Conservation (phyloP, 1,284 basidiomycete genomes). For the Pterula multifida region DNA sequence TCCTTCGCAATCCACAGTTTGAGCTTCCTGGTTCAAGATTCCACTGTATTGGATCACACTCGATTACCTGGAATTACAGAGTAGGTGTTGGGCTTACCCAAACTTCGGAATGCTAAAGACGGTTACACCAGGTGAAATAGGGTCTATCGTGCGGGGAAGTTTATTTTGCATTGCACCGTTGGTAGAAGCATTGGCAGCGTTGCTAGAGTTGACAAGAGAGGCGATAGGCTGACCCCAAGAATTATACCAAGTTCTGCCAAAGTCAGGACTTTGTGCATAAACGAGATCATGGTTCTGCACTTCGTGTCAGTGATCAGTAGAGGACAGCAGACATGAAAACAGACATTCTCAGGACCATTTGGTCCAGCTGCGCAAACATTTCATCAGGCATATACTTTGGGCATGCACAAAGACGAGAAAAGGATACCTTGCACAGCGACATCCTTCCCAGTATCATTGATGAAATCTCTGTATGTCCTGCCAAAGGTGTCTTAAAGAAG, state of each 20-base stretch:
- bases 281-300: conserved; percentile 30
- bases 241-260: conserved; percentile 24
- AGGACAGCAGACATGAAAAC: conserved; percentile 6
- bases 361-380: conserved; percentile 18
- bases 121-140: conserved; percentile 25
- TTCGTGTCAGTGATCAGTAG: neutral
- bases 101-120: conserved; percentile 30
- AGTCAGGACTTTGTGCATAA: conserved; percentile 23
- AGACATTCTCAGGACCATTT: conserved; percentile 32
- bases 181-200: neutral
- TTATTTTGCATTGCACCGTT: neutral
- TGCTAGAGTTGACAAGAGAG: conserved; percentile 8
- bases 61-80: neutral
- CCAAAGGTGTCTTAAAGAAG: no score
- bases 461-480: conserved; percentile 33
- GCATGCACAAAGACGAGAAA: neutral
- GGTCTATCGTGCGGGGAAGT: conserved; percentile 17
- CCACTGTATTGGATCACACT: conserved; percentile 15
- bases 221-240: conserved; percentile 25
- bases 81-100: conserved; percentile 15
- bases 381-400: neutral
- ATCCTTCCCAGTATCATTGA: conserved; percentile 26
- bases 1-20: conserved; percentile 23
- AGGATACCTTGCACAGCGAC: conserved; percentile 23
- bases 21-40: conserved; percentile 32